These are phyloP conservation scores for Blastocystis hominis DNA, from an alignment of 352 stramenopile species.

Conservation along the genomic window DNA sequence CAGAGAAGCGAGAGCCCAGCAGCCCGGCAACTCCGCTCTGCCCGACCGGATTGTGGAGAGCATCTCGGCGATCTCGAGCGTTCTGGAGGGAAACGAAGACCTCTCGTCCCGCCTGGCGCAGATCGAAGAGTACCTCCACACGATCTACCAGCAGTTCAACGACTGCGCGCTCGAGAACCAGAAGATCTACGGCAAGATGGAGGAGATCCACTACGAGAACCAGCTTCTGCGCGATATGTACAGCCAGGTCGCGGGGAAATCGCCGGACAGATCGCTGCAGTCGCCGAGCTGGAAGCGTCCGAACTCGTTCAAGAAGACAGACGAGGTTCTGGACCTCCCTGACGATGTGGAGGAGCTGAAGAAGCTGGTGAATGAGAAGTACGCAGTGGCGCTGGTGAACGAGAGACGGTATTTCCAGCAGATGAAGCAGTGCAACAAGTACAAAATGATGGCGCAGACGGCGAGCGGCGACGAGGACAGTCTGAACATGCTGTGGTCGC, in stretches of 20 bases:
- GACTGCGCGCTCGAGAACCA: not conserved
- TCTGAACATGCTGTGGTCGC: not conserved
- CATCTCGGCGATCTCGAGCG: not conserved
- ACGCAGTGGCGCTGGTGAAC: conserved; percentile 38
- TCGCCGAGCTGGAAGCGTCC: not conserved
- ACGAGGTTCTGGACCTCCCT: not conserved
- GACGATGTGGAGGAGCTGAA: conserved; percentile 36
- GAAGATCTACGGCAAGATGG: not conserved
- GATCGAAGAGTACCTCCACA: not conserved
- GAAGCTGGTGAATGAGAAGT: conserved; percentile 51
- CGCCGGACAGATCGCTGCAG: not conserved
- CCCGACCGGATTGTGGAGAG: not conserved
- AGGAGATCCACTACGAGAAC: conserved; percentile 50
- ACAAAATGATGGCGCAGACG: not conserved
- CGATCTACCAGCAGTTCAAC: not conserved
- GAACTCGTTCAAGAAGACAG: not conserved
- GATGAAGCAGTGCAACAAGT: conserved; percentile 47
- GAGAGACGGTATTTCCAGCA: conserved; percentile 23
- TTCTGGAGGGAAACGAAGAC: not conserved
- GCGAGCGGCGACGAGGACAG: not conserved
- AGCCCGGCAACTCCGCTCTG: not conserved
- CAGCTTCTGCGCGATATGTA: conserved; percentile 35
- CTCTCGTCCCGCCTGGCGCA: not conserved
- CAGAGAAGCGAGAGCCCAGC: no score
- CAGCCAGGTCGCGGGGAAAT: not conserved